These are phyloP conservation scores for Kuraishia hungarica DNA, from an alignment of 805 yeast genomes.

Conservation along the genomic window DNA sequence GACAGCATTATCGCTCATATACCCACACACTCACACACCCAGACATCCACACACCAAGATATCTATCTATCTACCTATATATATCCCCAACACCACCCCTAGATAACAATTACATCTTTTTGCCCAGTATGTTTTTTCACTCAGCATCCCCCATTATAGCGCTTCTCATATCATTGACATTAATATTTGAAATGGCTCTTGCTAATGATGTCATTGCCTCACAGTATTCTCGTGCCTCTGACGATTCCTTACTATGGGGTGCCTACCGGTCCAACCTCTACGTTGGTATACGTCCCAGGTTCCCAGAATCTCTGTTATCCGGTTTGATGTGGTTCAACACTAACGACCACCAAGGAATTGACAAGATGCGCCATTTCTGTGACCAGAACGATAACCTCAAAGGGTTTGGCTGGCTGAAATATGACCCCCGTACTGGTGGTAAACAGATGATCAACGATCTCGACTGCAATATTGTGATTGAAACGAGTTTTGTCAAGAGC, in stretches of 20 bases:
- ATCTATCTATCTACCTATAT: neutral
- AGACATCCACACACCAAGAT: no score
- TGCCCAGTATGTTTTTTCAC: neutral
- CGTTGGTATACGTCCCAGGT: conserved; percentile 75
- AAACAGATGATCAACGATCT: conserved; percentile 63
- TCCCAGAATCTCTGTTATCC: conserved; percentile 65
- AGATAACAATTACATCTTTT: neutral
- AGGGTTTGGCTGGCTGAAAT: conserved; percentile 78
- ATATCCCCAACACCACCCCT: neutral
- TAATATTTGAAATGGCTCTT: neutral
- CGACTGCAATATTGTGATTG: conserved; percentile 52
- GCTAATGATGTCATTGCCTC: conserved; percentile 6
- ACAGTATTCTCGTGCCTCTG: conserved; percentile 27
- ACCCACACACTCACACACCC: no score
- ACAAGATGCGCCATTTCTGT: conserved; percentile 61
- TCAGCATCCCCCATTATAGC: neutral
- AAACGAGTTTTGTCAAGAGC: conserved; percentile 70
- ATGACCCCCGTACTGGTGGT: conserved; percentile 88
- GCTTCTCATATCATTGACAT: neutral
- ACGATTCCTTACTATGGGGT: conserved; percentile 72
- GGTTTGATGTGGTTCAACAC: conserved; percentile 88
- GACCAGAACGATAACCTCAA: conserved; percentile 63
- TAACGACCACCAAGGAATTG: conserved; percentile 44
- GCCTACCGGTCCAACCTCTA: conserved; percentile 86
- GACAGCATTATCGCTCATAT: no score